Conservation (phyloP, 805 yeast genomes). For the Ogataea nakhonphanomensis region DNA sequence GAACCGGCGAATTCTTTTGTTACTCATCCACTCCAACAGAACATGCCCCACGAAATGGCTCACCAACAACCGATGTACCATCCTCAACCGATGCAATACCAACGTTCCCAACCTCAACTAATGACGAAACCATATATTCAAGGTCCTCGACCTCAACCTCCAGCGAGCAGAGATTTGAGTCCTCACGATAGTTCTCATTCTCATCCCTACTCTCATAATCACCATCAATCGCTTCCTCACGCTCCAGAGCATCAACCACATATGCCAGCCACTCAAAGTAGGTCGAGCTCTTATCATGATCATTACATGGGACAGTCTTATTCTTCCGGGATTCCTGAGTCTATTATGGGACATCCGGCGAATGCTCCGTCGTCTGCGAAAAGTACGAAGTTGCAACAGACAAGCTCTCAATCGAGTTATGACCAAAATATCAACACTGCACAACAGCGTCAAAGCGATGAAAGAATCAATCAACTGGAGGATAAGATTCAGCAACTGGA, state of each 20-base stretch:
- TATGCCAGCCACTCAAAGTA: slow-evolving; percentile 1
- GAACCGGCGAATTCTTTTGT: slow-evolving; percentile 7
- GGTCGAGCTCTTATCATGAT: slow-evolving; percentile 4
- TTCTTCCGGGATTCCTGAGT: not conserved
- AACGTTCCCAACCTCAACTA: not conserved
- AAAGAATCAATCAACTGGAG: slow-evolving; percentile 30
- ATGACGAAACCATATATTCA: not conserved
- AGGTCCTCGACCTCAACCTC: slow-evolving; percentile 9
- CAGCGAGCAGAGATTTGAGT: too few relatives aligned
- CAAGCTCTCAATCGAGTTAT: too few relatives aligned
- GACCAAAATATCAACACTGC: too few relatives aligned
- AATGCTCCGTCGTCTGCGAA: too few relatives aligned
- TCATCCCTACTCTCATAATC: slow-evolving; percentile 5
- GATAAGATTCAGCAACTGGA: slow-evolving; percentile 32
- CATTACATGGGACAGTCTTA: not conserved
- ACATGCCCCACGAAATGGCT: not conserved
- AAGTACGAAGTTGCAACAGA: too few relatives aligned
- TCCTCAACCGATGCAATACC: slow-evolving; percentile 5
- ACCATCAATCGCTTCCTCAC: slow-evolving; percentile 6
- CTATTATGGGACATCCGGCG: too few relatives aligned
- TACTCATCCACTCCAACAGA: slow-evolving; percentile 14
- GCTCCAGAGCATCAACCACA: slow-evolving; percentile 2
- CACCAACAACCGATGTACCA: slow-evolving; percentile 6
- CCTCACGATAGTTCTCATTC: not conserved
- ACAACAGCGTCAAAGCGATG: slow-evolving; percentile 5